Evolutionary conservation across 2,329 filamentous ascomycete species (phyloP).

Genomic region (Ascocoryne sarcoides): DNA sequence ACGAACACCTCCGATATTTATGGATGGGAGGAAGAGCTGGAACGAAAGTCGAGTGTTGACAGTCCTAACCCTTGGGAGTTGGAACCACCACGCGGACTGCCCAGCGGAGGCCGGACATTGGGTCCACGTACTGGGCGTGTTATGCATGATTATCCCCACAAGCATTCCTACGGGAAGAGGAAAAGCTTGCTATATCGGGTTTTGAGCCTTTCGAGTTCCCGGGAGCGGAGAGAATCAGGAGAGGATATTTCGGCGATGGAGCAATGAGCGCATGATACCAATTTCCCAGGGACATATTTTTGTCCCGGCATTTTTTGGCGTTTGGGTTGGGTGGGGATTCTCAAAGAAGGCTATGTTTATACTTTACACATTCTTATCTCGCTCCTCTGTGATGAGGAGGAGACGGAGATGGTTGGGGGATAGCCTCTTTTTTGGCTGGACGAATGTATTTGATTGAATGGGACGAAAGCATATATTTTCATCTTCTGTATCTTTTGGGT

Average conservation of each 20-base stretch:
- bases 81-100: slow-evolving; percentile 13
- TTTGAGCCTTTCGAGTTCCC: slow-evolving; percentile 17
- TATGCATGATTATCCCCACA: slow-evolving; percentile 6
- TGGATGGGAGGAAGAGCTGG: slow-evolving; percentile 45
- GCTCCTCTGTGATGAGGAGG: no score
- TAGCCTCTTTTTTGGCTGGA: no score
- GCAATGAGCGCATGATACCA: neutral
- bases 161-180: slow-evolving; percentile 17
- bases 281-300: neutral
- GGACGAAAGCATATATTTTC: no score
- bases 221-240: slow-evolving; percentile 7
- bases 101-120: slow-evolving; percentile 15
- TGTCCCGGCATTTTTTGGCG: slow-evolving; percentile 1
- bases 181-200: slow-evolving; percentile 25
- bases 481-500: no score
- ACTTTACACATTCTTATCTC: no score
- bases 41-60: slow-evolving; percentile 26
- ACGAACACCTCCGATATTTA: slow-evolving; percentile 36
- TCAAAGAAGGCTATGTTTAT: no score
- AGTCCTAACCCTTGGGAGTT: slow-evolving; percentile 14
- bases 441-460: no score
- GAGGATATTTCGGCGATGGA: slow-evolving; percentile 7
- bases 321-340: no score
- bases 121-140: slow-evolving; percentile 12
- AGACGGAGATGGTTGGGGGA: no score